A percentile compares a stretch with the other conserved stretches of the same genome.
phyloP scores from a whole-genome alignment of 2,329 filamentous ascomycete species.

The Juglanconis juglandina region DNA sequence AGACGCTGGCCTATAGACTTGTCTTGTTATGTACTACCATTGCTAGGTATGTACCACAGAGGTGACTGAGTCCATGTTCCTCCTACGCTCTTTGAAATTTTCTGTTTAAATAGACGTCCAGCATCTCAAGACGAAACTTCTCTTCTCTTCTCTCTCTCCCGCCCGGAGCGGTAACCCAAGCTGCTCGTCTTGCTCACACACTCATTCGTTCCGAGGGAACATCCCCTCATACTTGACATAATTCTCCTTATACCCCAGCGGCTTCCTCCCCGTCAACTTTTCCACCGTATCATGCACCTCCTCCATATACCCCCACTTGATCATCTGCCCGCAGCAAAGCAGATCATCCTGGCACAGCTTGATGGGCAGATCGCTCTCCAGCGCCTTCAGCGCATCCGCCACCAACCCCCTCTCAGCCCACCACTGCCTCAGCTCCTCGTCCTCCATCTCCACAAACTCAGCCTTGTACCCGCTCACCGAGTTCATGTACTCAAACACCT shows the following conservation, averaged over 20 bases:
- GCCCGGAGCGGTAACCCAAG: background rate
- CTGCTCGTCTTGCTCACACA: background rate
- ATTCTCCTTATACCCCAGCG: constrained; percentile 11
- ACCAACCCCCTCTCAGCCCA: constrained; percentile 18
- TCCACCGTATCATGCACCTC: constrained; percentile 16
- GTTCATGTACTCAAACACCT: constrained; percentile 22
- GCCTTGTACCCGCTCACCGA: constrained; percentile 19
- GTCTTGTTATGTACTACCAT: too few species aligned
- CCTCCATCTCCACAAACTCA: constrained; percentile 18
- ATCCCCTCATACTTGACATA: constrained; percentile 14
- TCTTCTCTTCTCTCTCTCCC: background rate
- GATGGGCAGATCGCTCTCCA: constrained; percentile 19
- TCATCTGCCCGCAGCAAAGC: constrained; percentile 19
- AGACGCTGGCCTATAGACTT: too few species aligned
- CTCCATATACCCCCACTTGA: constrained; percentile 8
- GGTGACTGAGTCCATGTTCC: too few species aligned
- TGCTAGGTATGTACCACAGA: too few species aligned
- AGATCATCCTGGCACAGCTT: constrained; percentile 22
- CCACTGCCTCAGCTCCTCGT: constrained; percentile 20
- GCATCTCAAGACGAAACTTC: too few species aligned
- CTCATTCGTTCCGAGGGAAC: constrained; percentile 10
- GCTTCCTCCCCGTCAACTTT: constrained; percentile 14
- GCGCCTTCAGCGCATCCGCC: constrained; percentile 15
- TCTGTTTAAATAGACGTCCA: too few species aligned
- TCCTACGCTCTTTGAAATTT: too few species aligned